Evolutionary conservation across 345 rosid genomes (phyloP).

Genomic region (Balakata baccata): DNA sequence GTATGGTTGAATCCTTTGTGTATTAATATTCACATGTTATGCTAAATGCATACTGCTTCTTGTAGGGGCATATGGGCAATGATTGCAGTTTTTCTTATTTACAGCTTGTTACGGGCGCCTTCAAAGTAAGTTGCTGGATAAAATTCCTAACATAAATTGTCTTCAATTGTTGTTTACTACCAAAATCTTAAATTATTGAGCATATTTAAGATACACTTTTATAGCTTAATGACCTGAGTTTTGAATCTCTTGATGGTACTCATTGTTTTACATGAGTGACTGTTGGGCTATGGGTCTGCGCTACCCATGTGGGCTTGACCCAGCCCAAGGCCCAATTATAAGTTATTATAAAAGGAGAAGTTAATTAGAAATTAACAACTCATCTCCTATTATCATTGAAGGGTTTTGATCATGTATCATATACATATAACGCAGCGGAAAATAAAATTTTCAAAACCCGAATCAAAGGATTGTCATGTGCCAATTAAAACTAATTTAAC

Average conservation of each 20-base stretch:
- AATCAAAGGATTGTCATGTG: too few species aligned
- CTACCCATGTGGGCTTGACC: too few species aligned
- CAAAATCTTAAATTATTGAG: neutral
- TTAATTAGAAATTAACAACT: too few species aligned
- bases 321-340: too few species aligned
- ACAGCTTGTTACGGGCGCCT: constrained; percentile 95
- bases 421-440: too few species aligned
- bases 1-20: constrained; percentile 71
- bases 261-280: neutral
- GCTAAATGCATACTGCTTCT: constrained; percentile 26
- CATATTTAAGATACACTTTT: neutral
- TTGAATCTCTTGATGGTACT: neutral
- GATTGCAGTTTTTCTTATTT: constrained; percentile 96
- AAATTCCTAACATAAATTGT: neutral
- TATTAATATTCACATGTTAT: constrained; percentile 13
- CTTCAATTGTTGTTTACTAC: neutral
- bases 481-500: too few species aligned
- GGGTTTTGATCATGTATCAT: too few species aligned
- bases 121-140: constrained; percentile 62
- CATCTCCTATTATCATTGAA: too few species aligned
- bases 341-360: neutral
- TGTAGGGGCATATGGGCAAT: constrained; percentile 93
- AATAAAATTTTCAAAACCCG: too few species aligned
- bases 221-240: constrained; percentile 1
- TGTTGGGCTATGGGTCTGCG: too few species aligned